Conservation (phyloP, 2,329 filamentous ascomycete species). For the Botrytis tulipae region DNA sequence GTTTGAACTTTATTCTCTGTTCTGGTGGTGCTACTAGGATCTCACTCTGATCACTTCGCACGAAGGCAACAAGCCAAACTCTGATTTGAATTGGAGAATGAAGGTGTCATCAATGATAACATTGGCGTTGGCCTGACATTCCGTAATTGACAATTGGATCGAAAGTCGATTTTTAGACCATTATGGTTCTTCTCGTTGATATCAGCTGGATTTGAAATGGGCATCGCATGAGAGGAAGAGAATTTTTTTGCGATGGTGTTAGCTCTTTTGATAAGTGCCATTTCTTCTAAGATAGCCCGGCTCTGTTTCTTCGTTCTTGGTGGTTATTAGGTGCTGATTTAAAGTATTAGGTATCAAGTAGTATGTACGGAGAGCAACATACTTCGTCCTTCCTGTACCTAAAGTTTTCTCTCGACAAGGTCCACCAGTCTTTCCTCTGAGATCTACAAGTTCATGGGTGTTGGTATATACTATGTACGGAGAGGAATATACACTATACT, state of each 20-base stretch:
- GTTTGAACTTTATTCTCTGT: not conserved
- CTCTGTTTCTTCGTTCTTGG: not conserved
- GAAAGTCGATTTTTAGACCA: not conserved
- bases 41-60: not conserved
- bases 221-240: not conserved
- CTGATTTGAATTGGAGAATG: not conserved
- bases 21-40: not conserved
- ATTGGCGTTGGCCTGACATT: not conserved
- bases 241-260: not conserved
- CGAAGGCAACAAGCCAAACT: not conserved
- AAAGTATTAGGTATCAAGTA: not conserved
- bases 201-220: not conserved
- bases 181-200: not conserved
- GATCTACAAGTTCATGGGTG: not conserved
- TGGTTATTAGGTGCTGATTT: not conserved
- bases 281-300: not conserved
- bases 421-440: not conserved
- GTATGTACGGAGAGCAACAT: not conserved
- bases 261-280: not conserved
- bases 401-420: not conserved
- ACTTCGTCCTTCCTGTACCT: not conserved
- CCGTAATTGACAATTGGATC: not conserved
- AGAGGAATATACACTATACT: not conserved
- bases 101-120: not conserved
- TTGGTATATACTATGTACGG: not conserved